Evolutionary conservation across 2,329 filamentous ascomycete species (phyloP).

Genomic region (Hawksworthiomyces lignivorus): DNA sequence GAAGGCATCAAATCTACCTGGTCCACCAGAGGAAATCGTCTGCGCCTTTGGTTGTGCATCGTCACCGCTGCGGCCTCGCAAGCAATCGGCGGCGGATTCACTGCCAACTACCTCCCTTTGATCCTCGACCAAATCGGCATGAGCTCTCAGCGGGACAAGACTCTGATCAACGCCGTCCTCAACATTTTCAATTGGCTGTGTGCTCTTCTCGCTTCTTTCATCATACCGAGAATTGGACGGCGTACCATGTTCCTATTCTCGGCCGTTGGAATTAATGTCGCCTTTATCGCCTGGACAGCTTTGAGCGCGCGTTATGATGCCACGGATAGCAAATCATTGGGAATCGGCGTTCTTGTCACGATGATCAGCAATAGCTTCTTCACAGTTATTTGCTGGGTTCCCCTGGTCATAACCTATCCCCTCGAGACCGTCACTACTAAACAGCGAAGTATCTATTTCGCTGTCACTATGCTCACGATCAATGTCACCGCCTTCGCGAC

Average conservation of each 20-base stretch:
- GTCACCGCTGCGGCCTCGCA: constrained; percentile 4
- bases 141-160: background rate
- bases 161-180: background rate
- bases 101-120: background rate
- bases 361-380: too few relatives aligned
- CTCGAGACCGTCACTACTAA: constrained; percentile 32
- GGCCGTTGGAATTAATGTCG: too few relatives aligned
- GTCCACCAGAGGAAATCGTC: constrained; percentile 9
- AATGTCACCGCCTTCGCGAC: constrained; percentile 37
- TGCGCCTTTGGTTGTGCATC: constrained; percentile 8
- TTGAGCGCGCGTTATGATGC: too few relatives aligned
- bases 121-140: background rate
- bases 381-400: constrained; percentile 25
- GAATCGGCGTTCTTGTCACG: too few relatives aligned
- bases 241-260: background rate
- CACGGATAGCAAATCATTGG: too few relatives aligned
- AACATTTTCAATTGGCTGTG: constrained; percentile 23
- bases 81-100: background rate
- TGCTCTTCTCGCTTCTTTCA: background rate
- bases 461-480: constrained; percentile 29
- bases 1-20: background rate
- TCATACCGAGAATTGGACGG: background rate
- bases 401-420: constrained; percentile 29
- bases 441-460: constrained; percentile 31
- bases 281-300: too few relatives aligned